These are phyloP conservation scores for Ogataea nakhonphanomensis DNA, from an alignment of 805 yeast species.

Conservation along the genomic window DNA sequence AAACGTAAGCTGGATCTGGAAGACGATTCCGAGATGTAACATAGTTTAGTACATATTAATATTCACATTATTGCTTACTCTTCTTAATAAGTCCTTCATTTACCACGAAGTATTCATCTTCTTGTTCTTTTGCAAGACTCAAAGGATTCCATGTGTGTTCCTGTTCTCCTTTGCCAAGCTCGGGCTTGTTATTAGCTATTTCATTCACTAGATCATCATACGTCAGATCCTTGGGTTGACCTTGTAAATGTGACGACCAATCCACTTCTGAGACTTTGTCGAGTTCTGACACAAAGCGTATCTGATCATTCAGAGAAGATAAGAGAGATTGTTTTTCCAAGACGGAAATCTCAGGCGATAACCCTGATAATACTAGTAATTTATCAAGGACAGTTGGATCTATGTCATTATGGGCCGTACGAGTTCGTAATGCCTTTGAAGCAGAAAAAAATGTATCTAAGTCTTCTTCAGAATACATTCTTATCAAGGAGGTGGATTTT, in stretches of 20 bases:
- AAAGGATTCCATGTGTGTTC: conserved; percentile 42
- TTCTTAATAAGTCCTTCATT: conserved; percentile 45
- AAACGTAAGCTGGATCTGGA: conserved; percentile 68
- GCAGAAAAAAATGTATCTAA: conserved; percentile 16
- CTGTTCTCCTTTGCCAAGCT: conserved; percentile 38
- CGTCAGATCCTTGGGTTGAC: conserved; percentile 23
- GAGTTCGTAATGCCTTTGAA: not conserved
- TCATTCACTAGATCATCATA: conserved; percentile 31
- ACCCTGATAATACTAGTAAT: conserved; percentile 47
- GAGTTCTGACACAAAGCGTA: conserved; percentile 44
- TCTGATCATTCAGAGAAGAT: conserved; percentile 42
- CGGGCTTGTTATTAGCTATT: conserved; percentile 23
- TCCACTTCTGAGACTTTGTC: conserved; percentile 19
- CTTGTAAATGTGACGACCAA: conserved; percentile 23
- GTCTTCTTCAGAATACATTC: conserved; percentile 4
- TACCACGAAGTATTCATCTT: conserved; percentile 41
- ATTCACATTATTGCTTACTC: conserved; percentile 21
- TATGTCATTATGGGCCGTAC: conserved; percentile 4
- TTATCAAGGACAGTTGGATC: conserved; percentile 25
- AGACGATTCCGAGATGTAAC: conserved; percentile 41
- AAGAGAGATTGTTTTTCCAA: conserved; percentile 33
- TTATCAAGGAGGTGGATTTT: not conserved
- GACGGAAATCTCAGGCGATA: conserved; percentile 32
- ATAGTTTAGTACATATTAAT: not conserved
- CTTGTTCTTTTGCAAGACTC: conserved; percentile 30